phyloP scores from a whole-genome alignment of 1,284 basidiomycete genomes.

The Trichosporon coremiiforme region DNA sequence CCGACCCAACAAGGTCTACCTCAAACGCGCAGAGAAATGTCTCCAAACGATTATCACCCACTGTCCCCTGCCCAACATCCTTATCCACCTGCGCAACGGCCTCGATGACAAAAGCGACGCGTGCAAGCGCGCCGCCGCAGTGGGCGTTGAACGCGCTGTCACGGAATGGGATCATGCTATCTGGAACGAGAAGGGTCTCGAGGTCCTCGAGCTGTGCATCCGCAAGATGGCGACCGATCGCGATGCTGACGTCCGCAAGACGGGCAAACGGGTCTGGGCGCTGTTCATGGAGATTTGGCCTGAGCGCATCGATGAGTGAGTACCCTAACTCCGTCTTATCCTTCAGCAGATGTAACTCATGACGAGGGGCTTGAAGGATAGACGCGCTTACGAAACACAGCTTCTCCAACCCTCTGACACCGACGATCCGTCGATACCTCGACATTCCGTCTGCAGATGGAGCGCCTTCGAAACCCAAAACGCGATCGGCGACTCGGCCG shows the following conservation, averaged over 20 bases:
- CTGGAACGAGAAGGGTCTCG: conserved; percentile 47
- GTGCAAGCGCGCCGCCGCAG: conserved; percentile 48
- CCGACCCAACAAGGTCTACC: conserved; percentile 59
- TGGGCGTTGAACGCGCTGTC: conserved; percentile 40
- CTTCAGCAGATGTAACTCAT: background rate
- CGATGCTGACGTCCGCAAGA: conserved; percentile 58
- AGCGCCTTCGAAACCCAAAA: conserved; percentile 29
- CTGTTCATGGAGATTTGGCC: conserved; percentile 56
- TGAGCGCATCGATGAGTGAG: conserved; percentile 57
- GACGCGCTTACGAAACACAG: conserved; percentile 38
- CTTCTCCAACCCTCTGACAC: conserved; percentile 58
- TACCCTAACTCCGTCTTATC: conserved; percentile 12
- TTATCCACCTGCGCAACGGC: conserved; percentile 53
- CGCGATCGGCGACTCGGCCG: conserved; percentile 21
- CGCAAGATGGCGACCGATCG: conserved; percentile 57
- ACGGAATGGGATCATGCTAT: conserved; percentile 45
- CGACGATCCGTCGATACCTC: conserved; percentile 57
- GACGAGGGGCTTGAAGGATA: background rate
- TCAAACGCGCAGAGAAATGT: conserved; percentile 58
- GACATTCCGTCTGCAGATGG: conserved; percentile 43
- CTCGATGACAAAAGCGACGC: conserved; percentile 55
- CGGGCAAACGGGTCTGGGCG: conserved; percentile 56
- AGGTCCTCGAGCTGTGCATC: conserved; percentile 55
- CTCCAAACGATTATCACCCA: conserved; percentile 57
- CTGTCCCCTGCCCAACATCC: conserved; percentile 52